A percentile compares a stretch with the other conserved stretches of the same genome.
phyloP scores from a whole-genome alignment of 306 rosid species.

The Luffa acutangula region DNA sequence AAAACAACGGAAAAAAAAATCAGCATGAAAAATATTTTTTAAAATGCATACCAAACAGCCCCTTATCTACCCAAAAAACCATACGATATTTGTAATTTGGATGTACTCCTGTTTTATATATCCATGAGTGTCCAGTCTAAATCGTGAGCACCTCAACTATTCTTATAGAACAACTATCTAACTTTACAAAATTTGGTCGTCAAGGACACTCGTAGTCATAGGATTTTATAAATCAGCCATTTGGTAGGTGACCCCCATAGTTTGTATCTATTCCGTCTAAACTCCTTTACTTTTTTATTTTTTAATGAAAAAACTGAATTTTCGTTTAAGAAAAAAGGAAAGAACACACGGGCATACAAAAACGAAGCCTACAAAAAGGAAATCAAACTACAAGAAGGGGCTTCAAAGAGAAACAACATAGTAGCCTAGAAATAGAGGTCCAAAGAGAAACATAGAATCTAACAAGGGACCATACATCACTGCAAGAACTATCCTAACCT shows the following conservation, averaged over 20 bases:
- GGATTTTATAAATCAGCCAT: not conserved
- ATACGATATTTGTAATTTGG: not conserved
- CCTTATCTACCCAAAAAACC: not conserved
- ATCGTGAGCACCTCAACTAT: not conserved
- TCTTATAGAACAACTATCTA: not conserved
- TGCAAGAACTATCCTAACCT: no score
- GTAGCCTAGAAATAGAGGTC: no score
- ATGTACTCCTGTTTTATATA: not conserved
- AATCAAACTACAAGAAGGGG: no score
- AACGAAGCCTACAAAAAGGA: no score
- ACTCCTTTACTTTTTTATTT: not conserved
- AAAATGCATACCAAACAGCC: not conserved
- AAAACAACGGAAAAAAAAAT: not conserved
- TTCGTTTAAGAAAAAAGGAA: no score
- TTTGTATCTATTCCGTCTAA: not conserved
- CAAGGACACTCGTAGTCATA: not conserved
- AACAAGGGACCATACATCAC: no score
- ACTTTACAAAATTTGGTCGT: not conserved
- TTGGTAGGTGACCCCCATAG: not conserved
- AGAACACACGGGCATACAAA: no score
- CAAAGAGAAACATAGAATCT: no score
- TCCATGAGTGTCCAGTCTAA: not conserved
- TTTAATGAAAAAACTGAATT: no score
- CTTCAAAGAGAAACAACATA: no score
- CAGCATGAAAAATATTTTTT: not conserved